Percentiles rank a stretch among this genome's conserved stretches.
Evolutionary conservation across 192 early-diverging fungal species (phyloP).

Genomic region (Chytriomyces confervae): DNA sequence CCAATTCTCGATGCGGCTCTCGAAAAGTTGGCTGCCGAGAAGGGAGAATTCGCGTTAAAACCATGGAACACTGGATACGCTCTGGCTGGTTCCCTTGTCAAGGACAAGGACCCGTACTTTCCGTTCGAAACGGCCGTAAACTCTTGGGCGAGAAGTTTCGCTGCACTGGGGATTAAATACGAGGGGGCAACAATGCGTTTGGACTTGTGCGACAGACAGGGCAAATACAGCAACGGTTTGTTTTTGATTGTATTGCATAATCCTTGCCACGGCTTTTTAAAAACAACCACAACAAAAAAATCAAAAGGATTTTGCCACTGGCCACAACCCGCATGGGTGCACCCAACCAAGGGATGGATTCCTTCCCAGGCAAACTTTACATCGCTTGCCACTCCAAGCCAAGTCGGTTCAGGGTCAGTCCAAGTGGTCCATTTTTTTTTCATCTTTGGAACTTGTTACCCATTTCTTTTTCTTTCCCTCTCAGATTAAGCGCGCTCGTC

Average conservation of each 20-base stretch:
- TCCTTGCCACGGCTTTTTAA: conserved; percentile 27
- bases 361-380: conserved; percentile 38
- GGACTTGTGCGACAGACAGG: conserved; percentile 40
- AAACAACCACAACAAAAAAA: conserved; percentile 33
- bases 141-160: conserved; percentile 39
- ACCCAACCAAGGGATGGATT: conserved; percentile 33
- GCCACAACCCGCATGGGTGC: conserved; percentile 38
- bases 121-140: conserved; percentile 34
- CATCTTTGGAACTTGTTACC: conserved; percentile 22
- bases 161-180: conserved; percentile 41
- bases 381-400: conserved; percentile 33
- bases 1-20: conserved; percentile 37
- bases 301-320: conserved; percentile 42
- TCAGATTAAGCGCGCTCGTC: conserved; percentile 26
- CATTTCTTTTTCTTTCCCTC: conserved; percentile 7
- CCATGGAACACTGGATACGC: conserved; percentile 34
- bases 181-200: conserved; percentile 34
- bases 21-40: conserved; percentile 27
- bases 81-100: conserved; percentile 21
- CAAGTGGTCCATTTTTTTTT: background rate
- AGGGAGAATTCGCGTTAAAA: conserved; percentile 30
- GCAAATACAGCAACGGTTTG: conserved; percentile 41
- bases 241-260: too few species aligned
- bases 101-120: conserved; percentile 32
- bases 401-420: conserved; percentile 23